These are phyloP conservation scores for Claviceps africana DNA, from an alignment of 2,329 filamentous ascomycete species.

Conservation along the genomic window DNA sequence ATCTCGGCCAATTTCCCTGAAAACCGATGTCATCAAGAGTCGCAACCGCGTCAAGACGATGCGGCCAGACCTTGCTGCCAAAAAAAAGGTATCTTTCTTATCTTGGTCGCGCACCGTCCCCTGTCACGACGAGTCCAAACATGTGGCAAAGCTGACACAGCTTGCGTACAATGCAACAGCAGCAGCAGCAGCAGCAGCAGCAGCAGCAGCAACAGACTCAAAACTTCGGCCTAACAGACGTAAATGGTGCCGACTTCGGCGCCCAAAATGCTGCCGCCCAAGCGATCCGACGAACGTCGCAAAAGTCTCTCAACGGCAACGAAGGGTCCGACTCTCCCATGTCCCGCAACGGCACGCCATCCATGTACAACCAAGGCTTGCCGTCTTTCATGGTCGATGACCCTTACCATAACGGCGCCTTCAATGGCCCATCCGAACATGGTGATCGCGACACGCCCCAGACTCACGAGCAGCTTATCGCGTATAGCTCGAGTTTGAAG, in stretches of 20 bases:
- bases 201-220: conserved; percentile 26
- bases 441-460: conserved; percentile 57
- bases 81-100: conserved; percentile 55
- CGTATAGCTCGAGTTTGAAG: conserved; percentile 75
- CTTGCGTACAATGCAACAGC: conserved; percentile 6
- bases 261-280: conserved; percentile 39
- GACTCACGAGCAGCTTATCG: conserved; percentile 66
- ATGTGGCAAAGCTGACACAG: not conserved
- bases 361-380: conserved; percentile 59
- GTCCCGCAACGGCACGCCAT: conserved; percentile 66
- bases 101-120: not conserved
- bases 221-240: conserved; percentile 26
- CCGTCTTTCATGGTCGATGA: conserved; percentile 68
- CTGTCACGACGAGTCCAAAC: not conserved
- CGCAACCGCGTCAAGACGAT: conserved; percentile 92
- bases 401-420: conserved; percentile 40
- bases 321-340: conserved; percentile 67
- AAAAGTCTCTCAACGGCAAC: conserved; percentile 58
- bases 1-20: conserved; percentile 84
- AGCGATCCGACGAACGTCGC: conserved; percentile 45
- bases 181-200: conserved; percentile 15
- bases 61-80: conserved; percentile 62
- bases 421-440: conserved; percentile 25
- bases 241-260: conserved; percentile 44
- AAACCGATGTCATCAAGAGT: conserved; percentile 99